Conservation (phyloP, 129 eudicot species). For the Glebionis coronaria region DNA sequence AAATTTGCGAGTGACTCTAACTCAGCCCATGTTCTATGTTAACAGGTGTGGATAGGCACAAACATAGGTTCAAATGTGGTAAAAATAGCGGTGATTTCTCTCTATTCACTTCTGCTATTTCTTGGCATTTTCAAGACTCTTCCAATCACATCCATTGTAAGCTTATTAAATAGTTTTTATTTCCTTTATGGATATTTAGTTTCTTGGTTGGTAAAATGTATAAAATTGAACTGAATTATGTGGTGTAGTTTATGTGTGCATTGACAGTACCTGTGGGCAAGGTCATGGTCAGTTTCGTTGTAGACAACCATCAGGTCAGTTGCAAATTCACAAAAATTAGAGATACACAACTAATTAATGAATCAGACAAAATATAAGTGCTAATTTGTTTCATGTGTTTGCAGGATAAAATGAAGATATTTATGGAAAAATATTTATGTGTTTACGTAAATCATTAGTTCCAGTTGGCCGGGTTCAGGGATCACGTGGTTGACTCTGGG, state of each 20-base stretch:
- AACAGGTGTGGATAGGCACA: conserved; percentile 76
- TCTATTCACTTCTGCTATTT: conserved; percentile 49
- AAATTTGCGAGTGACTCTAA: conserved; percentile 6
- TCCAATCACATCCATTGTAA: conserved; percentile 65
- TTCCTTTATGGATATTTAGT: neutral
- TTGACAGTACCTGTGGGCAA: conserved; percentile 73
- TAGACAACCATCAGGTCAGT: conserved; percentile 72
- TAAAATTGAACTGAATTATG: conserved; percentile 22
- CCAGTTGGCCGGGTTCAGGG: no score
- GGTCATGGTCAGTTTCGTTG: conserved; percentile 51
- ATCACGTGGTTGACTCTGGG: no score
- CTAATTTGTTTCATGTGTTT: neutral
- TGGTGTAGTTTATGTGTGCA: conserved; percentile 58
- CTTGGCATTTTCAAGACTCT: conserved; percentile 50
- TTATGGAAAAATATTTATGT: conserved; percentile 82
- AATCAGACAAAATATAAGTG: neutral
- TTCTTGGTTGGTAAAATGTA: neutral
- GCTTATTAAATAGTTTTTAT: conserved; percentile 25
- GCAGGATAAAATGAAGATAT: conserved; percentile 76
- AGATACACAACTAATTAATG: no score
- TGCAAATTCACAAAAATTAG: conserved; percentile 1
- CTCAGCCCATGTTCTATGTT: neutral
- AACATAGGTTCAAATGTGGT: conserved; percentile 62
- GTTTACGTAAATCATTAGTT: no score
- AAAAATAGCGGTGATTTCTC: conserved; percentile 47